These are phyloP conservation scores for Suhomyces panamericanus DNA, from an alignment of 1,139 yeast species.

Conservation along the genomic window DNA sequence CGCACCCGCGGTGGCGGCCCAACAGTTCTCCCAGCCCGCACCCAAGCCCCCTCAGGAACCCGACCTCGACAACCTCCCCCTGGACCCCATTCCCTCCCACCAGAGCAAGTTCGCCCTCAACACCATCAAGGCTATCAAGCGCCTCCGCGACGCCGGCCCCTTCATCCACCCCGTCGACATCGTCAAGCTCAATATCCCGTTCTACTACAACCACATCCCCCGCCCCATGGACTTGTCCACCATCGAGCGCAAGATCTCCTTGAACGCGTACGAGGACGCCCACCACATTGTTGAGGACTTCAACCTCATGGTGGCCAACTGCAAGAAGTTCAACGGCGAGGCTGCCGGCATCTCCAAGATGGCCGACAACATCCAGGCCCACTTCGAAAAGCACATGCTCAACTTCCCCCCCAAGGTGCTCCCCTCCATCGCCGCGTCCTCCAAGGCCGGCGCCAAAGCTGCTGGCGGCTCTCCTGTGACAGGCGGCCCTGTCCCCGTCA, in stretches of 20 bases:
- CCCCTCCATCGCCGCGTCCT: constrained; percentile 29
- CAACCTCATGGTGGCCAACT: constrained; percentile 80
- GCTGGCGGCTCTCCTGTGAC: constrained; percentile 23
- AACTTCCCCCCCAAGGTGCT: constrained; percentile 84
- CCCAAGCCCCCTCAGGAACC: constrained; percentile 74
- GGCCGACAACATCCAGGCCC: constrained; percentile 87
- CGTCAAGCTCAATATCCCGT: constrained; percentile 84
- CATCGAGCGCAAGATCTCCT: constrained; percentile 74
- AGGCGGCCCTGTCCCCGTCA: constrained; percentile 38
- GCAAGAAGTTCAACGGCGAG: constrained; percentile 82
- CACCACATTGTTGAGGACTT: constrained; percentile 75
- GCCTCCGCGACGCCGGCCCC: constrained; percentile 91
- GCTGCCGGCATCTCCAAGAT: constrained; percentile 81
- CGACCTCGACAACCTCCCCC: constrained; percentile 66
- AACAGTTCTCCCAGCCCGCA: constrained; percentile 51
- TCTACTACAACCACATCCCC: constrained; percentile 77
- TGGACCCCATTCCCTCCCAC: constrained; percentile 78
- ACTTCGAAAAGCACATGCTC: constrained; percentile 89
- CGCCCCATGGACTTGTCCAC: constrained; percentile 95
- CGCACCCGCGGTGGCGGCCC: constrained; percentile 20
- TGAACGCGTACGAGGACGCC: constrained; percentile 69
- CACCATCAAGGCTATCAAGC: constrained; percentile 75
- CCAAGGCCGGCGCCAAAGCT: constrained; percentile 8
- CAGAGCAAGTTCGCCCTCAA: constrained; percentile 72
- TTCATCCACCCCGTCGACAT: constrained; percentile 88